phyloP scores from a whole-genome alignment of 1,139 yeast genomes.

The Taiozyma onychis region DNA sequence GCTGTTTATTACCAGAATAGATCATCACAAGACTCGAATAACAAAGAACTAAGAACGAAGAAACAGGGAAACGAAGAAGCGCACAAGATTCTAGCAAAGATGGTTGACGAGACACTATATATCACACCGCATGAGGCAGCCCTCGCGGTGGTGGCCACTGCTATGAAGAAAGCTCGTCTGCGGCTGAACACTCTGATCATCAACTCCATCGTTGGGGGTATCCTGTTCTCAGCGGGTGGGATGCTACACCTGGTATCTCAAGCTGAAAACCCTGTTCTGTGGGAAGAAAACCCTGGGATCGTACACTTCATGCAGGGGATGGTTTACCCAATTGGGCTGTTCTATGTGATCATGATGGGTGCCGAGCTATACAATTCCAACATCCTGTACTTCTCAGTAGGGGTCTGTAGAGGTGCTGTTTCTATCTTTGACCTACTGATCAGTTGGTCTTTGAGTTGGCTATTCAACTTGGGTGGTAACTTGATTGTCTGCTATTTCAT shows the following conservation, averaged over 20 bases:
- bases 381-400: conserved; percentile 63
- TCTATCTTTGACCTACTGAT: conserved; percentile 52
- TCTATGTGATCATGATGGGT: conserved; percentile 69
- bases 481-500: conserved; percentile 62
- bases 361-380: conserved; percentile 71
- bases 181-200: conserved; percentile 49
- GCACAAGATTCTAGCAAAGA: conserved; percentile 3
- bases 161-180: conserved; percentile 74
- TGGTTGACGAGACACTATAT: conserved; percentile 47
- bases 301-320: conserved; percentile 48
- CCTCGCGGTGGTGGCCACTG: conserved; percentile 73
- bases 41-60: neutral
- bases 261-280: conserved; percentile 41
- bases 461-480: conserved; percentile 57
- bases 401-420: conserved; percentile 62
- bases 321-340: conserved; percentile 62
- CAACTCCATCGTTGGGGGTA: conserved; percentile 66
- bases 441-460: conserved; percentile 68
- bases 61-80: neutral
- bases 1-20: neutral
- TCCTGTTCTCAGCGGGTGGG: conserved; percentile 67
- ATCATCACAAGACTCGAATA: neutral
- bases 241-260: conserved; percentile 58
- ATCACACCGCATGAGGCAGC: conserved; percentile 77
- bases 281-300: conserved; percentile 45